phyloP scores from a whole-genome alignment of 495 filamentous ascomycete species.

The Aspergillus egyptiacus region DNA sequence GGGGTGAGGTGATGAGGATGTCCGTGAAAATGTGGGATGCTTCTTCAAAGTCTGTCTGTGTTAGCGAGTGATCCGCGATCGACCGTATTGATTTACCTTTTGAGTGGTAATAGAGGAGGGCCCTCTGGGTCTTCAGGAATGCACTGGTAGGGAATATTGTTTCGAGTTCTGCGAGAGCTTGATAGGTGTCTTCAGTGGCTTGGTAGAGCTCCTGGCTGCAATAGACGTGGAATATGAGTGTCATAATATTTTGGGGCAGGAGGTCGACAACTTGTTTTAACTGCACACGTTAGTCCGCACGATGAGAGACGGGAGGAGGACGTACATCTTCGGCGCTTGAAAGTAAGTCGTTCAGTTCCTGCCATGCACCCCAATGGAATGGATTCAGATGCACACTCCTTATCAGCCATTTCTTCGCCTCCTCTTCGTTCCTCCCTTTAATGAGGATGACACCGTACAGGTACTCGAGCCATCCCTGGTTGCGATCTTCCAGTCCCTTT shows the following conservation, averaged over 20 bases:
- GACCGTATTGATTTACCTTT: constrained; percentile 44
- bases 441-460: constrained; percentile 87
- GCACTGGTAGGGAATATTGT: constrained; percentile 76
- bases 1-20: constrained; percentile 73
- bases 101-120: constrained; percentile 85
- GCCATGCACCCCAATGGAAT: constrained; percentile 96
- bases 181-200: constrained; percentile 60
- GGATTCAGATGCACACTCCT: constrained; percentile 79
- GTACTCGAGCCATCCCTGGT: constrained; percentile 94
- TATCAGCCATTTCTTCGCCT: constrained; percentile 76
- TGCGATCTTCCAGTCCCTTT: constrained; percentile 54
- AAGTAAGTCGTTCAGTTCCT: constrained; percentile 73
- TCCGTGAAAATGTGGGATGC: constrained; percentile 79
- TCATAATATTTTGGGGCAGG: constrained; percentile 86
- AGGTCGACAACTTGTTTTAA: constrained; percentile 51
- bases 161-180: constrained; percentile 68
- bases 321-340: constrained; percentile 77
- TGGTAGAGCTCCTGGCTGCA: constrained; percentile 88
- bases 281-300: constrained; percentile 28
- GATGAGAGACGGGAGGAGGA: constrained; percentile 15
- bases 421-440: constrained; percentile 81
- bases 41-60: constrained; percentile 62
- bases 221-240: constrained; percentile 86
- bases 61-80: too few relatives aligned
- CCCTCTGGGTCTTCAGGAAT: constrained; percentile 85